Base-by-base conservation (phyloP, 257 asterid genomes). In the Penstemon davidsonii region DNA sequence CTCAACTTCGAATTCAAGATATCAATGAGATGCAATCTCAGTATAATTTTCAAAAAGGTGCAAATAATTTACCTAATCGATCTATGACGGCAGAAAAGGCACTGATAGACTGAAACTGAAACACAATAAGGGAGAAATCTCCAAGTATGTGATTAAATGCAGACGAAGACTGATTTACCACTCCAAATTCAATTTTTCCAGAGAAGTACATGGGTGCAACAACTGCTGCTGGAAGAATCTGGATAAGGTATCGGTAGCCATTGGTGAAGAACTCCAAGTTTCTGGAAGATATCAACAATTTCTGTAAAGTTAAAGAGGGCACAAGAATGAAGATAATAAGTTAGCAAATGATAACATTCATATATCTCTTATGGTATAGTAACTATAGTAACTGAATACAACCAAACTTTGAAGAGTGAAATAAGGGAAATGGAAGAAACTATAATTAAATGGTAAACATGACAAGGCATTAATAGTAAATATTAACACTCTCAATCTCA, bases 151-250 rank as follows among this genome's bases (percentile, higher is more conserved):
- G 96, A 83, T 83, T 89, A 60, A 92, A 92, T 19, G 98, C 98
- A 42, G 98, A 89, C 10, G 70, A 88, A 7, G 96, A 92, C 70
- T 92, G 96, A 81, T 87, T 92, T 68, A 92, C 87, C 55, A 92
- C 96, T 75, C 98, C 98, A 87, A 92, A 89, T 72, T 92, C 98
- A 67, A 89, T 87, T 87, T 89, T 92, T 36, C 98, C 98, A 67
- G 98, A 84, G 82, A 92, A 92, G 76, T 83, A 92, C 96, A 92
- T 89, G 42, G 98, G 98, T 52, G 96, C 98, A 66, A 92, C 96
- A 71, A 92, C 96, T 53, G 98, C 98, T 43, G 93, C 98, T 46
- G 98, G 98, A 78, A 92, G 96, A 80, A 89, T 81, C 79, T 92
- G 98, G 77, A 92, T 92, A 75, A 92, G 86, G 77, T 89, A 89